phyloP scores from a whole-genome alignment of 2,329 filamentous ascomycete species.

The Chaetomium sp. region DNA sequence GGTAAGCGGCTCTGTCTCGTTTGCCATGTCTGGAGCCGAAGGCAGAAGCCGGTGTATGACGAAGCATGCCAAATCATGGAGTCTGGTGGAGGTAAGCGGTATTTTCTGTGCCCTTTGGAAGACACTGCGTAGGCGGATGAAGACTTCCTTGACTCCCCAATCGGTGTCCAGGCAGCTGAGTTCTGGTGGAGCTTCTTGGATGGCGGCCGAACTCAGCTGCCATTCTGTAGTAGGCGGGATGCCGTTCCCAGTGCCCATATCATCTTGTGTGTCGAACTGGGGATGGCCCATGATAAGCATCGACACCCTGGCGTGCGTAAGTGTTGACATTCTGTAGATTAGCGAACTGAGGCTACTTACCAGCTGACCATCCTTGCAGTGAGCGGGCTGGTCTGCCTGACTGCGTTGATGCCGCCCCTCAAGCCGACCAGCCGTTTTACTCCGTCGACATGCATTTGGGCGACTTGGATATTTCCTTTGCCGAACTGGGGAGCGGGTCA shows the following conservation, averaged over 20 bases:
- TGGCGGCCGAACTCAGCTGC: slow-evolving; percentile 40
- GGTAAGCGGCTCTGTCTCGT: slow-evolving; percentile 35
- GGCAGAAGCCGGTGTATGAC: slow-evolving; percentile 53
- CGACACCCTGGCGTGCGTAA: slow-evolving; percentile 51
- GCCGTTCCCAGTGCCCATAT: slow-evolving; percentile 51
- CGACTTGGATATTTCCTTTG: slow-evolving; percentile 52
- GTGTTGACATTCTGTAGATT: neutral
- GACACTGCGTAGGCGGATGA: slow-evolving; percentile 49
- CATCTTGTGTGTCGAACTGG: slow-evolving; percentile 56
- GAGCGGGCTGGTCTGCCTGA: slow-evolving; percentile 53
- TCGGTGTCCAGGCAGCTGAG: slow-evolving; percentile 40
- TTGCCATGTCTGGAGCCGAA: slow-evolving; percentile 1
- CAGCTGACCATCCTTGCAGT: slow-evolving; percentile 59
- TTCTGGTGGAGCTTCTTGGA: slow-evolving; percentile 20
- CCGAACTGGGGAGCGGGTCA: slow-evolving; percentile 45
- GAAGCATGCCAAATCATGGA: slow-evolving; percentile 60
- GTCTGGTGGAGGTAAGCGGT: slow-evolving; percentile 44
- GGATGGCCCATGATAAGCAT: slow-evolving; percentile 56
- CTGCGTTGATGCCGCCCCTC: slow-evolving; percentile 53
- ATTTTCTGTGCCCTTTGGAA: slow-evolving; percentile 42
- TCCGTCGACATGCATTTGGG: slow-evolving; percentile 53
- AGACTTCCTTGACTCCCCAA: slow-evolving; percentile 41
- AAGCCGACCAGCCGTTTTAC: slow-evolving; percentile 52
- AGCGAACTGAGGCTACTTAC: slow-evolving; percentile 42
- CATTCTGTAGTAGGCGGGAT: slow-evolving; percentile 54